These are phyloP conservation scores for Hanseniaspora pseudoguilliermondii DNA, from an alignment of 805 yeast genomes.

Conservation along the genomic window DNA sequence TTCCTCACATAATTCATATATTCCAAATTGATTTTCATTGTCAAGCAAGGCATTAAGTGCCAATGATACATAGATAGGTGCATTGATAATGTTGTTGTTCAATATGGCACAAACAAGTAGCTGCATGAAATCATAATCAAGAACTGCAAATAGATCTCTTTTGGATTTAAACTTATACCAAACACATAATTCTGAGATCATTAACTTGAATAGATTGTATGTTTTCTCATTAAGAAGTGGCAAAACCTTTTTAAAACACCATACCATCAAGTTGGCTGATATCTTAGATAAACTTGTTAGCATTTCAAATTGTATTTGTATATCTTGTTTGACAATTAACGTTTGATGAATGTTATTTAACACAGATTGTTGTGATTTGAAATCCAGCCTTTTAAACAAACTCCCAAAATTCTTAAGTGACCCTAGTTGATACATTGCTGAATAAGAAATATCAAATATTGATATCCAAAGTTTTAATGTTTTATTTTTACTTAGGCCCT, in stretches of 20 bases:
- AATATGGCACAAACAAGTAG: neutral
- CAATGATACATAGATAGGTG: neutral
- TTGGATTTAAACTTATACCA: neutral
- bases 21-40: neutral
- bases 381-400: slow-evolving; percentile 6
- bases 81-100: neutral
- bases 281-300: neutral
- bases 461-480: slow-evolving; percentile 8
- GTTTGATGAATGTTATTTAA: neutral
- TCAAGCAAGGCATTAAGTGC: neutral
- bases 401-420: neutral
- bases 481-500: slow-evolving; percentile 8
- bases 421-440: neutral
- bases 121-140: neutral
- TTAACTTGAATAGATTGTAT: neutral
- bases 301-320: neutral
- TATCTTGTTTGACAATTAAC: neutral
- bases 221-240: neutral
- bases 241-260: neutral
- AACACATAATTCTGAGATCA: neutral
- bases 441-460: neutral
- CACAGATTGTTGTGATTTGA: neutral
- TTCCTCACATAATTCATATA: neutral
- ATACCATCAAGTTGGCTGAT: neutral
- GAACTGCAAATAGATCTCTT: neutral